Base-by-base conservation (phyloP, 2,329 filamentous ascomycete species). In the Cercospora citrullina region DNA sequence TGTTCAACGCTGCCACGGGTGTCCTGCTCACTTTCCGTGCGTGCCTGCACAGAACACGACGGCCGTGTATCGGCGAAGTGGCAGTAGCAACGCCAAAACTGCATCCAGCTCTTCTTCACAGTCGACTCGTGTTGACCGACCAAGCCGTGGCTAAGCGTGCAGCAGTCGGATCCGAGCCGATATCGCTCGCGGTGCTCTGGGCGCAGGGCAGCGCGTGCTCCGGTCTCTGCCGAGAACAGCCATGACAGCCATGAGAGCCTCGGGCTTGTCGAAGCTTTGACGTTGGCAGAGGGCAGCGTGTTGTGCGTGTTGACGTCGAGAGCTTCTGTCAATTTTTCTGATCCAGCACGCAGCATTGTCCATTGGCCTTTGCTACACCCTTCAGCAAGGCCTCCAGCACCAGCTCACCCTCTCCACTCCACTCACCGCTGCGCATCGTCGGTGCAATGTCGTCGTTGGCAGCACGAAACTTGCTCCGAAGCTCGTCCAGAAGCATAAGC, bases 381-480 rank as follows among this genome's bases (percentile, higher is more conserved):
- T 23, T n/a, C 33, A 61, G 31, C 21, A 42, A 12, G 31, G 23
- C 10, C 58, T 36, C 18, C 30, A 61, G 26, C 60, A 58, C 48
- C 28, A 18, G 10, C 30, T 65, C 62, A 12, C 42, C 59, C 31
- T 51, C 28, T 57, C n/a, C 42, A 64, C 28, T 18, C 60, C 60
- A 30, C 28, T 0, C 53, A 7, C 62, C 8, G 8, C 60, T 36
- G 53, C 30, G 48, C 28, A 31, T 23, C 16, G 12, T 58, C n/a
- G 64, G 68, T 63, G 71, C 66, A 65, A 71, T 77, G 78, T 72
- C 79, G 73, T 68, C 73, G 65, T 77, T 81, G 39, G 75, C 75
- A 26, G 81, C 78, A 81, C 84, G 76, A 60, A 75, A 71, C 71
- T 67, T 77, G 72, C 73, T 76, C 73, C 69, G 75, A 69, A 74